A percentile compares a stretch with the other conserved stretches of the same genome.
These are phyloP conservation scores for Cinnamomum chago DNA, from an alignment of 164 flowering plant species.

Conservation along the genomic window DNA sequence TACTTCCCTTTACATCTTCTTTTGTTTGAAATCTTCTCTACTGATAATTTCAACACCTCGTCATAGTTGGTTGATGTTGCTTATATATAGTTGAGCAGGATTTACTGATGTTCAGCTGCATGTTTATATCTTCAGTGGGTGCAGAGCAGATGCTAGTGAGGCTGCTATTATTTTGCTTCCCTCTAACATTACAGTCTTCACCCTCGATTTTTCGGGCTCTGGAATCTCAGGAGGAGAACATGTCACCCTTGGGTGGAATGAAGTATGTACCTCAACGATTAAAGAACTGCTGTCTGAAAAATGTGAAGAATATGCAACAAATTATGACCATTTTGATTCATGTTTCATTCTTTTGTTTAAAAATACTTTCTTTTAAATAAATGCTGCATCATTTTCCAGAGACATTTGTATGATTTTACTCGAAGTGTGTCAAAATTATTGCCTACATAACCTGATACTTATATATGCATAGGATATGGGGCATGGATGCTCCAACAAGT, in stretches of 20 bases:
- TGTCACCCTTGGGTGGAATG: conserved; percentile 93
- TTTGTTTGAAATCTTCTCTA: not conserved
- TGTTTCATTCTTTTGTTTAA: conserved; percentile 1
- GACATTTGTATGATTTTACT: not conserved
- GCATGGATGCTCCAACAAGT: not conserved
- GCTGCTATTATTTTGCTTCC: conserved; percentile 94
- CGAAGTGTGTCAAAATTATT: not conserved
- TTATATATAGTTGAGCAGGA: not conserved
- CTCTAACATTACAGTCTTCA: conserved; percentile 83
- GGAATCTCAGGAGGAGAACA: conserved; percentile 96
- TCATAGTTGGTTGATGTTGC: not conserved
- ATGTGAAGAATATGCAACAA: conserved; percentile 1
- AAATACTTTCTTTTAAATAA: not conserved
- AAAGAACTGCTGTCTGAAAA: not conserved
- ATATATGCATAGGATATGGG: not conserved
- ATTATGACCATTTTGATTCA: not conserved
- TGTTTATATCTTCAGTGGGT: conserved; percentile 57
- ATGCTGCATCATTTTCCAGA: not conserved
- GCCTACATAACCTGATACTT: not conserved
- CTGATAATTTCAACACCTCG: not conserved
- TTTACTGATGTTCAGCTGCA: conserved; percentile 10
- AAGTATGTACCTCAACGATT: conserved; percentile 43
- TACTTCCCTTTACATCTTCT: not conserved
- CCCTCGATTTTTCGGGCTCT: conserved; percentile 97
- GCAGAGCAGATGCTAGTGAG: conserved; percentile 98